phyloP scores from a whole-genome alignment of 2,329 filamentous ascomycete species.

The Cytospora schulzeri region DNA sequence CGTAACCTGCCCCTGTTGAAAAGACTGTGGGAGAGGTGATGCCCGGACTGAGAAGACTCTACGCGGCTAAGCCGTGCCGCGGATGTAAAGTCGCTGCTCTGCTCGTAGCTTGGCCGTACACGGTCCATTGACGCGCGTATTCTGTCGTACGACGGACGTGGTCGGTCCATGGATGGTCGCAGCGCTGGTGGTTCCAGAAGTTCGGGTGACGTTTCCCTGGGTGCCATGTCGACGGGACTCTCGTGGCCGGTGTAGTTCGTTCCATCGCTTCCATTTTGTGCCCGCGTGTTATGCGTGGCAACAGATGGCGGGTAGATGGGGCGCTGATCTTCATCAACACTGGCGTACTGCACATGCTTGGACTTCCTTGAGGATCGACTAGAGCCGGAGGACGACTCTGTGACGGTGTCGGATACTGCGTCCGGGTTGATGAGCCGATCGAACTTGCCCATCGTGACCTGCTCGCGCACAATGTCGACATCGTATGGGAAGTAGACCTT shows the following conservation, averaged over 20 bases:
- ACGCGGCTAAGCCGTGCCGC: conserved; percentile 82
- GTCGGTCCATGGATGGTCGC: conserved; percentile 65
- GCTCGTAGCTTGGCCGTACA: conserved; percentile 80
- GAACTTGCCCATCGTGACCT: conserved; percentile 82
- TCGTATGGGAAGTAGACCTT: conserved; percentile 94
- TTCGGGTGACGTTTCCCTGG: conserved; percentile 27
- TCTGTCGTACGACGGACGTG: conserved; percentile 84
- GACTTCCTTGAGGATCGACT: conserved; percentile 59
- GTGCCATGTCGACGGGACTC: conserved; percentile 57
- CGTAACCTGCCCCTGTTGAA: conserved; percentile 33
- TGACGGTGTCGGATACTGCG: conserved; percentile 41
- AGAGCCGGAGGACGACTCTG: conserved; percentile 54
- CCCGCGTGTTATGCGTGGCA: conserved; percentile 78
- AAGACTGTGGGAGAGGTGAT: conserved; percentile 24
- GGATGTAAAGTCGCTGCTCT: conserved; percentile 87
- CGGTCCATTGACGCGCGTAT: conserved; percentile 86
- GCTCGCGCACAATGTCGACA: conserved; percentile 93
- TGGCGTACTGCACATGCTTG: conserved; percentile 61
- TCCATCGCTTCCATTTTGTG: conserved; percentile 90
- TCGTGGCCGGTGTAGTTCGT: conserved; percentile 81
- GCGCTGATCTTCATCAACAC: conserved; percentile 81
- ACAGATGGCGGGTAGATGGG: conserved; percentile 94
- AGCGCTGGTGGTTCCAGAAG: conserved; percentile 35
- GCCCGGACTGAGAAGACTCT: conserved; percentile 68
- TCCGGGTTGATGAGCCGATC: conserved; percentile 60